Percentiles rank a stretch among this genome's conserved stretches.
Conservation (phyloP, 345 rosid species). For the Psidium guajava region DNA sequence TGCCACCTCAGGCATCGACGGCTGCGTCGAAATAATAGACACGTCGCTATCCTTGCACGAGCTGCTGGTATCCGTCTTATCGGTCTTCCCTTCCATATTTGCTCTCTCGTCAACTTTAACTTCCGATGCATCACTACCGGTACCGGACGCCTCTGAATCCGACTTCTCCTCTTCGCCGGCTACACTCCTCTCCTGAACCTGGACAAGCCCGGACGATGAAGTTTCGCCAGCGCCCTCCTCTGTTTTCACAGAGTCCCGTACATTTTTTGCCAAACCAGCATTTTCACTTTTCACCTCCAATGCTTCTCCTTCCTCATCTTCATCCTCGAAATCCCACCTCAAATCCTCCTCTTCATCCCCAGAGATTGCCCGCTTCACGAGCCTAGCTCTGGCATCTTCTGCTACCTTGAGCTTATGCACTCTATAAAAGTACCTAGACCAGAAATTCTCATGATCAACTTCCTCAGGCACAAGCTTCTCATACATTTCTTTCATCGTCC, state of each 20-base stretch:
- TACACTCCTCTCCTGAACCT: background rate
- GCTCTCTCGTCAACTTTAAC: background rate
- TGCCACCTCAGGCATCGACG: slow-evolving; percentile 37
- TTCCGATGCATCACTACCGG: background rate
- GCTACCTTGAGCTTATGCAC: slow-evolving; percentile 41
- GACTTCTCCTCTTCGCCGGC: background rate
- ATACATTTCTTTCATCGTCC: slow-evolving; percentile 26
- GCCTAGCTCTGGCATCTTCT: slow-evolving; percentile 59
- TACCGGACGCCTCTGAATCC: background rate
- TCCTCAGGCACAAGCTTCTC: slow-evolving; percentile 23
- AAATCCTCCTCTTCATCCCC: slow-evolving; percentile 63
- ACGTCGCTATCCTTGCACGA: slow-evolving; percentile 55
- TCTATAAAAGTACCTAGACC: slow-evolving; percentile 56
- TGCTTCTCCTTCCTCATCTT: slow-evolving; percentile 4
- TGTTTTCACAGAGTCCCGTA: background rate
- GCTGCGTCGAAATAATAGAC: slow-evolving; percentile 55
- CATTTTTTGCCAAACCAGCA: background rate
- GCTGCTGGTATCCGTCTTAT: slow-evolving; percentile 20
- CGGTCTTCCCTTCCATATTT: slow-evolving; percentile 6
- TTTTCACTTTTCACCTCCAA: background rate
- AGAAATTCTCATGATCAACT: slow-evolving; percentile 41
- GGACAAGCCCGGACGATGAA: background rate
- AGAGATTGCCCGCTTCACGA: slow-evolving; percentile 46
- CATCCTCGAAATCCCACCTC: slow-evolving; percentile 75
- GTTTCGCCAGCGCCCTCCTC: background rate